Base-by-base conservation (phyloP, 257 asterid species). In the Lavandula angustifolia region DNA sequence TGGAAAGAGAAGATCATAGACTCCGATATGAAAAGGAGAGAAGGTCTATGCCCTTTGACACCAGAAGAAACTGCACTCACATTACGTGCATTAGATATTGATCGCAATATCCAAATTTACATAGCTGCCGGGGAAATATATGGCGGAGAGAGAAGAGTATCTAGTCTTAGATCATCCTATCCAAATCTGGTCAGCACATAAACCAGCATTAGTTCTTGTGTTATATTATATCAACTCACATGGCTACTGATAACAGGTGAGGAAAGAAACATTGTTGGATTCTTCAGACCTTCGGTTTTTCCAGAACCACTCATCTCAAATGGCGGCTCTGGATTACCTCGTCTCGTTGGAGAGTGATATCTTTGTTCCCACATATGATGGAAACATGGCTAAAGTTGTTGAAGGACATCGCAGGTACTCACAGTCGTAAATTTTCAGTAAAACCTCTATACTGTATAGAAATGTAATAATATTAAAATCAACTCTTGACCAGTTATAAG, bases 351-450 rank as follows among this genome's bases (percentile, higher is more conserved):
- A 94, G 81, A 94, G 99, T 60, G 95, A 94, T 72, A 85, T 90
- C 53, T 94, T 90, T 73, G 90, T 86, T 64, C 99, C 98, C 46
- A 94, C 99, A 4, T 94, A 94, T 62, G 97, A 90, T 62, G 99
- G 99, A 49, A 94, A 94, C 74, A 94, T 94, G 99, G 99, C 99
- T 60, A 94, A 87, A 85, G 97, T 94, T 59, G 99, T 94, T 53
- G 99, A 90, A 88, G 99, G 99, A 22, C 97, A 90, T 76, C 95
- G 98, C 73, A 90, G 99, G 99, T 87, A 81, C 54, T 68, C 27
- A 22, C 27, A 1, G 27, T 22, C 27, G 50, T 42, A 40, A 9
- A 40, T 1, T n/a, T n/a, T 22, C 27, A 22, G 27, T 22, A 22
- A 22, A 22, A 22, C 27, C 27, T 22, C 27, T 22, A 2, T 22